These are phyloP conservation scores for Blumeria hordei DNA, from an alignment of 2,329 filamentous ascomycete genomes.

Conservation along the genomic window DNA sequence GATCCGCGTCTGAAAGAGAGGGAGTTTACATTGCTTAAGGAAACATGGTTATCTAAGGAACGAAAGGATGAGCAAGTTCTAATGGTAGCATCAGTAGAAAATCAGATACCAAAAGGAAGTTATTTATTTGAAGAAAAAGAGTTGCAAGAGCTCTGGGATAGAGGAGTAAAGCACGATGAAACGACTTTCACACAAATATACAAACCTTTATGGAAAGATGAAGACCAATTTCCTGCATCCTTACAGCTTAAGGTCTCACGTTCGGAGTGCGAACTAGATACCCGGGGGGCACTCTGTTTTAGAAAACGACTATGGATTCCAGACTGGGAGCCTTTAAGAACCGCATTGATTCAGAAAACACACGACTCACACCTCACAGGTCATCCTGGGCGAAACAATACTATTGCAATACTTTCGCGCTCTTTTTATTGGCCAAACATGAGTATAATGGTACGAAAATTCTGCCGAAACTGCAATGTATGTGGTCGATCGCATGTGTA, in stretches of 20 bases:
- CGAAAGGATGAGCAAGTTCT: too few species aligned
- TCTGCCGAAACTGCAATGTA: background rate
- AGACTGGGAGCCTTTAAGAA: background rate
- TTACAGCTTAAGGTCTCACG: background rate
- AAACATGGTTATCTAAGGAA: too few species aligned
- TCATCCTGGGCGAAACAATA: too few species aligned
- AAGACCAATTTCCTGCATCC: background rate
- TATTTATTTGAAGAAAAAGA: background rate
- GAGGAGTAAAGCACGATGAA: background rate
- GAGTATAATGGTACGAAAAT: too few species aligned
- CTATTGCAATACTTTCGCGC: too few species aligned
- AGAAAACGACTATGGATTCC: background rate
- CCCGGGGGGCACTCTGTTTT: background rate
- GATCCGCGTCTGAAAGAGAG: too few species aligned
- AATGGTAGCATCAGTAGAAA: too few species aligned
- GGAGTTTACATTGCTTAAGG: too few species aligned
- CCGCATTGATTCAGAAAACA: background rate
- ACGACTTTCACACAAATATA: background rate
- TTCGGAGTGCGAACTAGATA: background rate
- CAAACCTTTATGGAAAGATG: background rate
- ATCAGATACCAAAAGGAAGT: background rate
- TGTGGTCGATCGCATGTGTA: background rate
- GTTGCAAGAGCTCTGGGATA: background rate
- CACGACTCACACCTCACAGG: too few species aligned
- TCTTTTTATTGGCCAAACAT: too few species aligned